Evolutionary conservation across 2,329 filamentous ascomycete species (phyloP), one percentile per base, ranked within the genome.

Genomic region (Trichophyton verrucosum): DNA sequence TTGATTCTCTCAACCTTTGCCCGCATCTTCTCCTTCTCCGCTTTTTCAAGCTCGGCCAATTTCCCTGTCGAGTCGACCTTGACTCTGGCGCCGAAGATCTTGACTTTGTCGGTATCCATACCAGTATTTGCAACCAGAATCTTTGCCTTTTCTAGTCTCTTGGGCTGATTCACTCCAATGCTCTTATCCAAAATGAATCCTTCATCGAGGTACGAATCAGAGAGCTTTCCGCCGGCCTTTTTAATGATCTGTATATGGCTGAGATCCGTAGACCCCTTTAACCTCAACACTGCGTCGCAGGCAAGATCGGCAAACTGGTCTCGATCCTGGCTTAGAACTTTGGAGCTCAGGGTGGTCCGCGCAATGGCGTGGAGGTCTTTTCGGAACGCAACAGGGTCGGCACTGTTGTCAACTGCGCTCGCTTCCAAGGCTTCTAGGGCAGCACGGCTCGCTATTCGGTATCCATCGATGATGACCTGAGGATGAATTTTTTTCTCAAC

Each of bases 61-160:
- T 97, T 96, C 74, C 90, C 90, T 2, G 94, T 99, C 36, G 90
- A 92, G 67, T 89, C 88, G 63, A 99, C 94, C 82, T 97, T 97
- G 70, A 99, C 90, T 62, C 92, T 85, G 15, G 94, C 94, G 65
- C 94, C 94, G 70, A 99, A 99, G 70, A 99, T 97, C 83, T 99
- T 99, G 79, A 99, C 89, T 82, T 99, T 99, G 78, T 99, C 94
- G 40, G 94, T 99, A 76, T 99, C 94, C 94, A 99, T 99, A 11
- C 91, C 88, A 8, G 94, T 99, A 78, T 99, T 99, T 65, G 94
- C 94, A 22, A 99, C 89, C 61, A 99, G 78, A 66, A 99, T 99
- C 80, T 97, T 99, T 66, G 92, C 94, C 74, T 99, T 97, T 75
- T 97, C 92, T 70, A 99, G 80, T 62, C 91, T 83, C 82, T 97